Conservation (phyloP, 1,284 basidiomycete species). For the Kwoniella shivajii region DNA sequence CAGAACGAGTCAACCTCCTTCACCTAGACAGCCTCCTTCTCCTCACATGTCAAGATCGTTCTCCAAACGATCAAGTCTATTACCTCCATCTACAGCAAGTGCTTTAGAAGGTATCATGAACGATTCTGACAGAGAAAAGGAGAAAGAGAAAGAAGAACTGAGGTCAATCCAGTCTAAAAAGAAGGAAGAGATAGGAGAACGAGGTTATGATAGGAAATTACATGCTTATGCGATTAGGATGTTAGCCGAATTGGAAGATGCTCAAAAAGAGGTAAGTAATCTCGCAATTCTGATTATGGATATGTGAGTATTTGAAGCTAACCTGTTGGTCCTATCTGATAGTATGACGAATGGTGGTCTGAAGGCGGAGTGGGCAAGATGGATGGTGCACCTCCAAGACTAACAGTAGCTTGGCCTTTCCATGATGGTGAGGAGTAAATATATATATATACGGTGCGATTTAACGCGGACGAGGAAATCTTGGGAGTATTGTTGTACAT, state of each 20-base stretch:
- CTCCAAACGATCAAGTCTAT: constrained; percentile 50
- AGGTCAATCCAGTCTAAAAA: neutral
- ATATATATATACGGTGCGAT: neutral
- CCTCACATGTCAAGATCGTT: constrained; percentile 54
- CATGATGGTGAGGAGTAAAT: constrained; percentile 52
- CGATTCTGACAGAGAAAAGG: constrained; percentile 15
- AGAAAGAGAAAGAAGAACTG: constrained; percentile 10
- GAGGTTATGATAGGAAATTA: constrained; percentile 44
- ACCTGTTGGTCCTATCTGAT: constrained; percentile 10
- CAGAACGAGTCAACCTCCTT: constrained; percentile 4
- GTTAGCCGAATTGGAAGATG: constrained; percentile 57
- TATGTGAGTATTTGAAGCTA: neutral
- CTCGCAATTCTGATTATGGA: neutral
- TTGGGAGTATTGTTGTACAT: too few relatives aligned
- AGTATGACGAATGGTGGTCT: constrained; percentile 56
- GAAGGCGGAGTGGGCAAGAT: constrained; percentile 52
- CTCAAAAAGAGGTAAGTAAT: constrained; percentile 53
- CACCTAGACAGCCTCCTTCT: constrained; percentile 34
- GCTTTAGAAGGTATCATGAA: constrained; percentile 41
- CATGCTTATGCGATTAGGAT: constrained; percentile 58
- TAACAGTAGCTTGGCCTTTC: constrained; percentile 55
- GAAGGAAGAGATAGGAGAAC: constrained; percentile 22
- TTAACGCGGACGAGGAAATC: neutral
- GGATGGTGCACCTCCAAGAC: constrained; percentile 53
- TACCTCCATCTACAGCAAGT: constrained; percentile 49